These are phyloP conservation scores for Botryotinia calthae DNA, from an alignment of 2,329 filamentous ascomycete species.

Conservation along the genomic window DNA sequence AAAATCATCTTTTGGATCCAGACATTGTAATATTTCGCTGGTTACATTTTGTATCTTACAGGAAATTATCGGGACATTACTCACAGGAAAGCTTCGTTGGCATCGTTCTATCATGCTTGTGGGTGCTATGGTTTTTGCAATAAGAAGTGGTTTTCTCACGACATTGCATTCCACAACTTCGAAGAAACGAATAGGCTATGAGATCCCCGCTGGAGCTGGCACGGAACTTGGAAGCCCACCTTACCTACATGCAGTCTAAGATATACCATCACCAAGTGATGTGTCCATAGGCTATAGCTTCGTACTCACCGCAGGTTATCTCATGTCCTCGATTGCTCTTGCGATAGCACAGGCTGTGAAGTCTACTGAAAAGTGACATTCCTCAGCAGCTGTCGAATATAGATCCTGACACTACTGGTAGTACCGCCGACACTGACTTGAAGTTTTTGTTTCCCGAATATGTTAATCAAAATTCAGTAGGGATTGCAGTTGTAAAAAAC, in stretches of 20 bases:
- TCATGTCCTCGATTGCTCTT: no score
- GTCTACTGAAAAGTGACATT: no score
- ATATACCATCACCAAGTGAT: no score
- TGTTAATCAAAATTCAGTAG: no score
- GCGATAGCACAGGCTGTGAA: no score
- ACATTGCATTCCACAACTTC: neutral
- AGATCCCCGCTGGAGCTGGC: neutral
- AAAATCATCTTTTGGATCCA: neutral
- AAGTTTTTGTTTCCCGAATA: no score
- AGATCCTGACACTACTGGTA: no score
- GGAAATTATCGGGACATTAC: neutral
- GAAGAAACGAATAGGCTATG: neutral
- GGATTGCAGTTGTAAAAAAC: no score
- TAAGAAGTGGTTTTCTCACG: neutral
- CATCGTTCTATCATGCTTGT: rapidly evolving
- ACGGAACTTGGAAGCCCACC: neutral
- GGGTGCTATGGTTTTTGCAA: neutral
- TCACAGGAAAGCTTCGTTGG: neutral
- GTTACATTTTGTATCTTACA: neutral
- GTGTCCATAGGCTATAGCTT: no score
- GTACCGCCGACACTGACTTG: no score
- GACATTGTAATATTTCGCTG: neutral
- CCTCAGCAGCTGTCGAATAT: no score
- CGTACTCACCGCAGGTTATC: no score
- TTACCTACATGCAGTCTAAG: neutral